These are phyloP conservation scores for Perilla frutescens DNA, from an alignment of 257 asterid species.

Conservation along the genomic window DNA sequence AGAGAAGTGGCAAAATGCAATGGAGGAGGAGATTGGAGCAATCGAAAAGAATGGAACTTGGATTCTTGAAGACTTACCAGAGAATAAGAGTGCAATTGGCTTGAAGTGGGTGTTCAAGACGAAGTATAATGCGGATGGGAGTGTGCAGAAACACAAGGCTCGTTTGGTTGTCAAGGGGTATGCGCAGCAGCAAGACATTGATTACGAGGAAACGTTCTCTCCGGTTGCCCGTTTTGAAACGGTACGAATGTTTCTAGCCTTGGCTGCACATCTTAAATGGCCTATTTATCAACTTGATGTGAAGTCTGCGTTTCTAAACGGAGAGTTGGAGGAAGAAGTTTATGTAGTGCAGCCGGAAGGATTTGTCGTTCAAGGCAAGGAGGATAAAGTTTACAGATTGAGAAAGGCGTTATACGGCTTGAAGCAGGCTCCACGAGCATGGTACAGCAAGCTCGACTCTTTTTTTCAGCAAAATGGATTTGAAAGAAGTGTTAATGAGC, in stretches of 20 bases:
- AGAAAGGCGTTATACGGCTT: too few relatives aligned
- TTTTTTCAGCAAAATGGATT: not conserved
- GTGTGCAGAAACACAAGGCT: conserved; percentile 23
- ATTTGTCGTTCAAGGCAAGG: too few relatives aligned
- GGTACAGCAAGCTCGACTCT: too few relatives aligned
- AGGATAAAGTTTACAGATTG: too few relatives aligned
- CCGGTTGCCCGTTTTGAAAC: not conserved
- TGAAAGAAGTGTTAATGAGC: conserved; percentile 18
- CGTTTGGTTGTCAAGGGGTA: conserved; percentile 21
- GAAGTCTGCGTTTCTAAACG: not conserved
- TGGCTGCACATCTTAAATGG: conserved; percentile 5
- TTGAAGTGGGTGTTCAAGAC: too few relatives aligned
- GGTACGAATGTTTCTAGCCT: not conserved
- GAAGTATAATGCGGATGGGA: not conserved
- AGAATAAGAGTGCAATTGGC: not conserved
- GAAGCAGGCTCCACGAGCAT: too few relatives aligned
- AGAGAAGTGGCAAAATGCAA: not conserved
- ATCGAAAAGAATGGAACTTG: conserved; percentile 26
- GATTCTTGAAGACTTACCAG: conserved; percentile 3
- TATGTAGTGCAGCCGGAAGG: too few relatives aligned
- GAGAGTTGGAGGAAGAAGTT: not conserved
- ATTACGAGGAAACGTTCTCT: conserved; percentile 27
- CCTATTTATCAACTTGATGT: conserved; percentile 29
- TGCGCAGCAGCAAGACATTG: conserved; percentile 15
- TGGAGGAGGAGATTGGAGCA: not conserved